Evolutionary conservation across 129 eudicot genomes (phyloP), one percentile per base, ranked within the genome.

Genomic region (Helichrysum umbraculigerum): DNA sequence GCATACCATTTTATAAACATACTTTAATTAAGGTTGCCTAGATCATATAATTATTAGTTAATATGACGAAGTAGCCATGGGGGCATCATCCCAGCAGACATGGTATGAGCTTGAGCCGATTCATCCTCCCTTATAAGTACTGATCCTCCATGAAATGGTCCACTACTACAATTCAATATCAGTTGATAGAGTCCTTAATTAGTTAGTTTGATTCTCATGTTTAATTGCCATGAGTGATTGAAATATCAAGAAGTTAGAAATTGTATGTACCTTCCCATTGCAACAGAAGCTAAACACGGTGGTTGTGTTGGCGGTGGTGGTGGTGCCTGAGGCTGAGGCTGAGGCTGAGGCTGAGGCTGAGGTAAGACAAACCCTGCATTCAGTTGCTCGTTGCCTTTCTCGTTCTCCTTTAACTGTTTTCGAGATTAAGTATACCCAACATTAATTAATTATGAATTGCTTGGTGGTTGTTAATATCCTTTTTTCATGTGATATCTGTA

Each of bases 41-140:
- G 4, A 22, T 25, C 28, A 25, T 25, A 25, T 16, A 61, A 4
- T 37, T 60, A 79, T 72, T 64, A 65, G 65, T 67, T 80, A 33
- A 80, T 47, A 76, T 80, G 83, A 17, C 66, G 83, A 74, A 74
- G 74, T 61, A 80, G 57, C 83, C 83, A 80, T 8, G 79, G 44
- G 11, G 79, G 83, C 79, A 80, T 80, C 71, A 74, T 71, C 0
- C 66, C 34, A 62, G 66, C 66, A 34, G 81, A 78, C 6, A 71
- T 42, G 56, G 75, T 42, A 73, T 80, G 83, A 61, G 66, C 66
- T 66, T 80, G 71, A 67, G 41, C 63, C 25, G 70, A 22, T 57
- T 68, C 83, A 73, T 80, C 66, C n/a, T 66, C 70, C 79, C 79
- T 66, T 66, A 57, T 41, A 9, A 25, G 28, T 25, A 42, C 54